Evolutionary conservation across 225 moss, liverwort and hornwort genomes (phyloP).

Genomic region (Physcomitrium patens): DNA sequence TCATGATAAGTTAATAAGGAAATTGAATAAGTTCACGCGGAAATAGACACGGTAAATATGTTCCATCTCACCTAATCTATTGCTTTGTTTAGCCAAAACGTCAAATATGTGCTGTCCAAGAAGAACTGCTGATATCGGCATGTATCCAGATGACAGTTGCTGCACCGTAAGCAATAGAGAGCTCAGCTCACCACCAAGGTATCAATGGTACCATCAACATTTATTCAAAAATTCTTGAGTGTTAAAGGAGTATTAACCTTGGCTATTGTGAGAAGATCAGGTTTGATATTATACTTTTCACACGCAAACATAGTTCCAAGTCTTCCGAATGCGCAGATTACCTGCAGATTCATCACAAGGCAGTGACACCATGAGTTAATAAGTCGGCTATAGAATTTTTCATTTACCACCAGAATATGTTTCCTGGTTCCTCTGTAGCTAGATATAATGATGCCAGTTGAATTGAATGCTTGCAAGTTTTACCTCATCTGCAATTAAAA

Average conservation of each 20-base stretch:
- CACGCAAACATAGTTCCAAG: conserved; percentile 85
- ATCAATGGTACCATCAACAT: background rate
- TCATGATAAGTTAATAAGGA: background rate
- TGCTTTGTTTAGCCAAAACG: conserved; percentile 61
- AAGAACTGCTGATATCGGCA: conserved; percentile 84
- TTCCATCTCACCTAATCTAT: conserved; percentile 58
- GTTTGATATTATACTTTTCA: conserved; percentile 81
- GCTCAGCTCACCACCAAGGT: conserved; percentile 5
- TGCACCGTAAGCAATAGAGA: conserved; percentile 30
- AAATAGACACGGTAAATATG: background rate
- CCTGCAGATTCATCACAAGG: conserved; percentile 46
- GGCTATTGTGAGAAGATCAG: conserved; percentile 82
- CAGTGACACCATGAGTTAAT: conserved; percentile 23
- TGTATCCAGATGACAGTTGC: conserved; percentile 88
- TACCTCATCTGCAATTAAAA: conserved; percentile 97
- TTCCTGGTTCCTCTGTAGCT: background rate
- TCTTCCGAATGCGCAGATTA: conserved; percentile 93
- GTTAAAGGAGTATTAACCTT: conserved; percentile 55
- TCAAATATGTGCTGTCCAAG: conserved; percentile 72
- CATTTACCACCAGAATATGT: background rate
- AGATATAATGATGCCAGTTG: background rate
- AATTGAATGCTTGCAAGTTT: background rate
- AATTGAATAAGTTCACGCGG: background rate
- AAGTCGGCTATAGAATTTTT: conserved; percentile 14
- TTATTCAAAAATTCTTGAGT: background rate